Percentiles rank a stretch among this genome's conserved stretches.
These are phyloP conservation scores for Pseudogymnoascus sp. DNA, from an alignment of 2,329 filamentous ascomycete genomes.

Conservation along the genomic window DNA sequence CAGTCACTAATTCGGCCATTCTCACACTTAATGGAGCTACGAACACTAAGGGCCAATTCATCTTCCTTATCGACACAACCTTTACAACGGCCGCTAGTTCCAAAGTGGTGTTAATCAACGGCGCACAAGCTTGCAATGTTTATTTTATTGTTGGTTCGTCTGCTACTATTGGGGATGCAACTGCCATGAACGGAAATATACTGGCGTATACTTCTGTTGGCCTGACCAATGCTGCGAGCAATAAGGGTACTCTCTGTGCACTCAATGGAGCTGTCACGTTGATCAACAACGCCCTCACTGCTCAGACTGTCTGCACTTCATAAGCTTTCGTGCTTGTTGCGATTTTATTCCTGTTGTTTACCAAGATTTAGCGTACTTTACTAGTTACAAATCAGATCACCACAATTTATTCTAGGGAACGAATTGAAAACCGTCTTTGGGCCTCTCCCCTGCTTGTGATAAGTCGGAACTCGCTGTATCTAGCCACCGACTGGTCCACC, in stretches of 20 bases:
- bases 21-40: conserved; percentile 15
- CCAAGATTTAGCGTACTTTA: neutral
- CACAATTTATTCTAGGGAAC: neutral
- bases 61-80: conserved; percentile 17
- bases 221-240: neutral
- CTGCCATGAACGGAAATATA: conserved; percentile 10
- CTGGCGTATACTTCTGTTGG: conserved; percentile 12
- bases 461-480: neutral
- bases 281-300: conserved; percentile 10
- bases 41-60: conserved; percentile 16
- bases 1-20: neutral
- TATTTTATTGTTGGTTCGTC: conserved; percentile 18
- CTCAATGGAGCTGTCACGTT: conserved; percentile 13
- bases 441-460: neutral
- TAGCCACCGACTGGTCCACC: no score
- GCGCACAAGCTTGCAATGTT: conserved; percentile 19
- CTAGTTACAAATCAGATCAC: neutral
- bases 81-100: conserved; percentile 12
- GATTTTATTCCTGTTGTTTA: neutral
- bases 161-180: conserved; percentile 11
- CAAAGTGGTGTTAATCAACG: conserved; percentile 14
- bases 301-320: conserved; percentile 2
- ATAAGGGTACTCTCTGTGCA: conserved; percentile 11
- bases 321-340: neutral
- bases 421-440: neutral